phyloP scores from a whole-genome alignment of 768 basidiomycete species.

The Cubamyces sp. region DNA sequence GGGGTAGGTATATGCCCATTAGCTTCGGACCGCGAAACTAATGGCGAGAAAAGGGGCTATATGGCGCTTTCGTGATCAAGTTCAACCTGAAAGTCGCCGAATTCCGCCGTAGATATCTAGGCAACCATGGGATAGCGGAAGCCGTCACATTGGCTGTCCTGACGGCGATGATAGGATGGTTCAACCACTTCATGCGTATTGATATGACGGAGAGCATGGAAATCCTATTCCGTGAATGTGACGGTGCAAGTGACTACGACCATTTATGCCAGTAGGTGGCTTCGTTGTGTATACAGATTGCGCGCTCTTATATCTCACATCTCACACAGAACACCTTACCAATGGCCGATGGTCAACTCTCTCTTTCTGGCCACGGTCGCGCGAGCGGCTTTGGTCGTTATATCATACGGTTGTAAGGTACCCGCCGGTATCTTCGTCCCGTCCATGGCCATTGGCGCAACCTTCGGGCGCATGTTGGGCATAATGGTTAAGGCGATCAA shows the following conservation, averaged over 20 bases:
- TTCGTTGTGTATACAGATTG: not conserved
- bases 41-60: conserved; percentile 70
- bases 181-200: conserved; percentile 91
- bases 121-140: conserved; percentile 83
- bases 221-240: conserved; percentile 94
- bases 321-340: conserved; percentile 69
- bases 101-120: conserved; percentile 90
- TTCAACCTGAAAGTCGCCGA: conserved; percentile 95
- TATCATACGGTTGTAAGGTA: conserved; percentile 96
- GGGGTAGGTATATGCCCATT: conserved; percentile 59
- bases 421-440: conserved; percentile 98
- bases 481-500: conserved; percentile 95
- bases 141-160: conserved; percentile 85
- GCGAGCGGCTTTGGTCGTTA: conserved; percentile 81
- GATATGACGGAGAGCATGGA: conserved; percentile 99
- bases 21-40: not conserved
- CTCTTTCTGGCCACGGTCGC: conserved; percentile 90
- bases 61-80: conserved; percentile 96
- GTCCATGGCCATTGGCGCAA: conserved; percentile 98
- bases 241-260: conserved; percentile 88
- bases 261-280: conserved; percentile 91
- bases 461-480: conserved; percentile 96
- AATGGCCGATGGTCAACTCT: conserved; percentile 96
- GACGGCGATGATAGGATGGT: conserved; percentile 92
- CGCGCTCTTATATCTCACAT: conserved; percentile 10